Percentiles rank a stretch among this genome's conserved stretches.
Conservation (phyloP, 768 basidiomycete genomes). For the Mycena metata region DNA sequence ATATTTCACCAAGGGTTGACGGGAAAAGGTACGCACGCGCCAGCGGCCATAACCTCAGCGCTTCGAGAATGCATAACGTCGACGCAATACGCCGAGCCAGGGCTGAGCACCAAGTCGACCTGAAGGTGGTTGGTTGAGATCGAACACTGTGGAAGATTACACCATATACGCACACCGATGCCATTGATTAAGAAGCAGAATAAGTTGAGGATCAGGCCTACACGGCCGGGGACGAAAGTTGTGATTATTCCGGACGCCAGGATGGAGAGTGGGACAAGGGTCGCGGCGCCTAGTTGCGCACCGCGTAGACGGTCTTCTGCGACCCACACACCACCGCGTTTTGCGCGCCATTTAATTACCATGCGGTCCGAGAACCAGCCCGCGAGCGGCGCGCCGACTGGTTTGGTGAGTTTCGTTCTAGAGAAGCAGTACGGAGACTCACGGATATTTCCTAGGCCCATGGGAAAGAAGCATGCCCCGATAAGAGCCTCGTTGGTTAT, state of each 20-base stretch:
- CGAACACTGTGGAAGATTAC: background rate
- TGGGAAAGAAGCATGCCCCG: conserved; percentile 71
- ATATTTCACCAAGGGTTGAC: background rate
- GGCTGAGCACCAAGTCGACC: conserved; percentile 71
- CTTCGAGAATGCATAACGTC: conserved; percentile 73
- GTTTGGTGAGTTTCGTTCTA: too few species aligned
- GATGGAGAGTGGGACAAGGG: conserved; percentile 60
- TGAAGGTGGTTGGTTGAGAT: conserved; percentile 40
- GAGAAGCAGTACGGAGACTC: conserved; percentile 38
- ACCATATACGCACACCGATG: conserved; percentile 62
- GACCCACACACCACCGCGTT: conserved; percentile 58
- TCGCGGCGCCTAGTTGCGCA: conserved; percentile 51
- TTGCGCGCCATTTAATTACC: conserved; percentile 52
- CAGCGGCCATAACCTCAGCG: conserved; percentile 73
- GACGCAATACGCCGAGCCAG: conserved; percentile 68
- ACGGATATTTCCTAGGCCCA: conserved; percentile 73
- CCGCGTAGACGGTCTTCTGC: conserved; percentile 67
- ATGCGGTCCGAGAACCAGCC: conserved; percentile 60
- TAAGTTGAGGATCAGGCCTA: conserved; percentile 25
- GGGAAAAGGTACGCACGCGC: conserved; percentile 54
- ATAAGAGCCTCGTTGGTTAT: conserved; percentile 70
- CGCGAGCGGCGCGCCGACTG: conserved; percentile 62
- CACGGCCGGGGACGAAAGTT: conserved; percentile 3
- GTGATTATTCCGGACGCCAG: conserved; percentile 53
- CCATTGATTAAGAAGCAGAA: conserved; percentile 69